Conservation (phyloP, 1,284 basidiomycete genomes). For the Austroboletus novae-zelandiae region DNA sequence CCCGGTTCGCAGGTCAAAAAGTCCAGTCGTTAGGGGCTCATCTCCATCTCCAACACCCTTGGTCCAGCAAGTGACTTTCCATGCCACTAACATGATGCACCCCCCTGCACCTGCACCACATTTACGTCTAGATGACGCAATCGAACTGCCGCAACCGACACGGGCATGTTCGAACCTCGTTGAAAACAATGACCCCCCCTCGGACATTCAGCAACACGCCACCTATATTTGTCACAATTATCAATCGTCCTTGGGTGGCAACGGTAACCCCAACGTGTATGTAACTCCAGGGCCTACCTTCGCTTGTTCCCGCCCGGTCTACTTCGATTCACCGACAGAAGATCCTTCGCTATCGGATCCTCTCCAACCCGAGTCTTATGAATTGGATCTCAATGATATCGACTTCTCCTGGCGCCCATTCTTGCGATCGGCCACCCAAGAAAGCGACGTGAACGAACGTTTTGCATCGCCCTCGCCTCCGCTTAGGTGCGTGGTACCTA, state of each 20-base stretch:
- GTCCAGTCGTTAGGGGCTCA: background rate
- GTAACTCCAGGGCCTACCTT: slow-evolving; percentile 34
- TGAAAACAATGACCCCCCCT: slow-evolving; percentile 11
- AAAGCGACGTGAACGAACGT: background rate
- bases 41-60: slow-evolving; percentile 1
- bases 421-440: slow-evolving; percentile 20
- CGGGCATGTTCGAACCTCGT: slow-evolving; percentile 8
- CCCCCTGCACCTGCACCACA: slow-evolving; percentile 6
- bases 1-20: slow-evolving; percentile 5
- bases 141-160: slow-evolving; percentile 4
- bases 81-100: slow-evolving; percentile 11
- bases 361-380: slow-evolving; percentile 33
- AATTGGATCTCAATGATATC: slow-evolving; percentile 39
- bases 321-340: slow-evolving; percentile 54
- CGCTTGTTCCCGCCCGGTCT: slow-evolving; percentile 33
- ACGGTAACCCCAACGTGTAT: slow-evolving; percentile 20
- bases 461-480: background rate
- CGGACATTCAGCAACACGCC: slow-evolving; percentile 13
- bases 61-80: slow-evolving; percentile 7
- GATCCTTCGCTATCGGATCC: slow-evolving; percentile 46
- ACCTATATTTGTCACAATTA: slow-evolving; percentile 1
- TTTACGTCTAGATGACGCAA: slow-evolving; percentile 22
- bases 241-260: slow-evolving; percentile 4
- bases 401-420: slow-evolving; percentile 57
- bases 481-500: slow-evolving; percentile 5